Conservation (phyloP, 2,329 filamentous ascomycete species). For the Colletotrichum brevisporum region DNA sequence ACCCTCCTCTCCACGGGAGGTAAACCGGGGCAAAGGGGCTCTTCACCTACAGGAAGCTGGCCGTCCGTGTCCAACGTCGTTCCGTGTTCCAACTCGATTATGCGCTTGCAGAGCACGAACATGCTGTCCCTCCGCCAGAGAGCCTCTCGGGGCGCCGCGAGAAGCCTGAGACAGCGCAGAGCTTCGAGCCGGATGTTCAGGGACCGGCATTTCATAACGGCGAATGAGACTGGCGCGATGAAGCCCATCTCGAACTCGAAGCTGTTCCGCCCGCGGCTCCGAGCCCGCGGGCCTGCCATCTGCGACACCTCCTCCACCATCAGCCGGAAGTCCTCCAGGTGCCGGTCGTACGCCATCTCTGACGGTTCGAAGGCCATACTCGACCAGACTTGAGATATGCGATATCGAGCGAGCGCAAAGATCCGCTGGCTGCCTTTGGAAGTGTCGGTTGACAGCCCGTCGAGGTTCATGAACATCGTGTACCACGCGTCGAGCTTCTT, state of each 20-base stretch:
- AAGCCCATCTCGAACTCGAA: constrained; percentile 32
- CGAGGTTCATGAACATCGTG: constrained; percentile 44
- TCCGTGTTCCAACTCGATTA: constrained; percentile 34
- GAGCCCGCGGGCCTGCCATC: neutral
- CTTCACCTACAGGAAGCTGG: neutral
- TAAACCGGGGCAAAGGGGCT: neutral
- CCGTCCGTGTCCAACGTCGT: neutral
- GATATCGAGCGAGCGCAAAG: constrained; percentile 14
- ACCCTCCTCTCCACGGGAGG: constrained; percentile 23
- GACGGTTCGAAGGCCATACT: constrained; percentile 11
- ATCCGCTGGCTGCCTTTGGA: neutral
- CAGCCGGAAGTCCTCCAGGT: constrained; percentile 51
- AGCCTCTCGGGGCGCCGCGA: constrained; percentile 42
- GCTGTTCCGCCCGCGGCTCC: neutral
- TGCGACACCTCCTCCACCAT: constrained; percentile 51
- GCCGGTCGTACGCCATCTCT: constrained; percentile 53
- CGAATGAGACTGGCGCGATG: constrained; percentile 20
- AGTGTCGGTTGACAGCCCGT: neutral
- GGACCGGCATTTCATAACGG: constrained; percentile 20
- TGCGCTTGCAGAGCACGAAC: constrained; percentile 21
- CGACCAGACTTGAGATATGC: constrained; percentile 13
- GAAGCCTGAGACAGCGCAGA: constrained; percentile 45
- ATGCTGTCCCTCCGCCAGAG: constrained; percentile 27
- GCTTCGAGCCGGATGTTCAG: constrained; percentile 56
- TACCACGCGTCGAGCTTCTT: constrained; percentile 10